A percentile compares a stretch with the other conserved stretches of the same genome.
phyloP scores from a whole-genome alignment of 306 rosid genomes.

The Bauhinia variegata region DNA sequence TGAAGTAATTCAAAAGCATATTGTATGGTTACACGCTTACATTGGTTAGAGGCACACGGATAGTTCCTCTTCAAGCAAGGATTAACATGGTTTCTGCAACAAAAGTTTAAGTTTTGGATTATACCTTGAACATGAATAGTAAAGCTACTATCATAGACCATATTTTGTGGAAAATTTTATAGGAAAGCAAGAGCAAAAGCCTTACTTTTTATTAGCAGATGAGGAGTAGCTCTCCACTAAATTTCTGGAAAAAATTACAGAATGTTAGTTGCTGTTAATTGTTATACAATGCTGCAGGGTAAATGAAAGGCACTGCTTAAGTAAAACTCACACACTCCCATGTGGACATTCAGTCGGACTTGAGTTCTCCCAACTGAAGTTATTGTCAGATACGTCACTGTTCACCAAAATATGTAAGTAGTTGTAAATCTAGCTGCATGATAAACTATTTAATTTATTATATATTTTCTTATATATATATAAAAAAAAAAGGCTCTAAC shows the following conservation, averaged over 20 bases:
- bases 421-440: slow-evolving; percentile 9
- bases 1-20: not conserved
- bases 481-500: not conserved
- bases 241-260: slow-evolving; percentile 66
- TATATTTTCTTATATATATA: too few species aligned
- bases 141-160: slow-evolving; percentile 23
- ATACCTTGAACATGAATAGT: slow-evolving; percentile 6
- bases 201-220: slow-evolving; percentile 61
- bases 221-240: slow-evolving; percentile 81
- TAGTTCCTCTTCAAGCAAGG: slow-evolving; percentile 72
- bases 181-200: slow-evolving; percentile 26
- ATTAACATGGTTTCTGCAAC: slow-evolving; percentile 54
- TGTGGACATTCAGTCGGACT: slow-evolving; percentile 70
- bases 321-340: slow-evolving; percentile 74
- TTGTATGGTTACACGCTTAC: slow-evolving; percentile 48
- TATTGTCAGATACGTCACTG: slow-evolving; percentile 86
- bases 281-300: not conserved
- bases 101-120: slow-evolving; percentile 21
- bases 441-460: too few species aligned
- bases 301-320: slow-evolving; percentile 19
- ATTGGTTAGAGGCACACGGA: slow-evolving; percentile 55
- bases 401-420: slow-evolving; percentile 39
- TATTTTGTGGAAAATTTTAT: slow-evolving; percentile 16
- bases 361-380: slow-evolving; percentile 74
- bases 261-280: slow-evolving; percentile 23